phyloP scores from a whole-genome alignment of 2,329 filamentous ascomycete genomes.

The Phyllachora maydis region DNA sequence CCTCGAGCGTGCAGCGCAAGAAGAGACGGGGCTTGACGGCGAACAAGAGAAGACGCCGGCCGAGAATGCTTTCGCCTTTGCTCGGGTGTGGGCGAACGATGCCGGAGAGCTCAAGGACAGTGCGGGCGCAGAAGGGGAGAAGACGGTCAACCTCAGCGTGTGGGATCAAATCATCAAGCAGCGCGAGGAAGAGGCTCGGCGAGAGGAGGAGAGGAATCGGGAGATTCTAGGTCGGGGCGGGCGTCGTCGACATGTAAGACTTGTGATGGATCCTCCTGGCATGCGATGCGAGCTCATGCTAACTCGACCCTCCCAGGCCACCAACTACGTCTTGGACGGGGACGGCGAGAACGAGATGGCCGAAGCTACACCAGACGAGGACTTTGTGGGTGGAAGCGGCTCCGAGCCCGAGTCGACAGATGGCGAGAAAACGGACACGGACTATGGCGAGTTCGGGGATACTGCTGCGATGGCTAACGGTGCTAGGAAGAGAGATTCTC shows the following conservation, averaged over 20 bases:
- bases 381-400: too few species aligned
- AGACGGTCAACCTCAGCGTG: slow-evolving; percentile 41
- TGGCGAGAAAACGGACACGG: too few species aligned
- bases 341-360: too few species aligned
- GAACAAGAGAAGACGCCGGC: slow-evolving; percentile 39
- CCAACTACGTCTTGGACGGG: slow-evolving; percentile 12
- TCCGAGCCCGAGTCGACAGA: too few species aligned
- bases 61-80: slow-evolving; percentile 73
- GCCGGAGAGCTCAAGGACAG: too few species aligned
- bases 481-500: too few species aligned
- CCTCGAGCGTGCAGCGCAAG: slow-evolving; percentile 67
- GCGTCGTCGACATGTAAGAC: slow-evolving; percentile 38
- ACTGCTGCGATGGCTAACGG: too few species aligned
- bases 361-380: too few species aligned
- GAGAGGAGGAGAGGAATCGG: slow-evolving; percentile 44
- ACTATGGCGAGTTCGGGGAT: too few species aligned
- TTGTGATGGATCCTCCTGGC: too few species aligned
- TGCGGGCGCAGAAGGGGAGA: slow-evolving; percentile 31
- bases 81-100: slow-evolving; percentile 81
- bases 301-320: slow-evolving; percentile 6
- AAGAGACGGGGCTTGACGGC: too few species aligned
- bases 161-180: slow-evolving; percentile 85
- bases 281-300: too few species aligned
- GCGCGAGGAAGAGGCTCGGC: slow-evolving; percentile 59
- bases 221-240: slow-evolving; percentile 75